Percentiles rank a stretch among this genome's conserved stretches.
Evolutionary conservation across 345 rosid genomes (phyloP).

Genomic region (Hypericum perforatum): DNA sequence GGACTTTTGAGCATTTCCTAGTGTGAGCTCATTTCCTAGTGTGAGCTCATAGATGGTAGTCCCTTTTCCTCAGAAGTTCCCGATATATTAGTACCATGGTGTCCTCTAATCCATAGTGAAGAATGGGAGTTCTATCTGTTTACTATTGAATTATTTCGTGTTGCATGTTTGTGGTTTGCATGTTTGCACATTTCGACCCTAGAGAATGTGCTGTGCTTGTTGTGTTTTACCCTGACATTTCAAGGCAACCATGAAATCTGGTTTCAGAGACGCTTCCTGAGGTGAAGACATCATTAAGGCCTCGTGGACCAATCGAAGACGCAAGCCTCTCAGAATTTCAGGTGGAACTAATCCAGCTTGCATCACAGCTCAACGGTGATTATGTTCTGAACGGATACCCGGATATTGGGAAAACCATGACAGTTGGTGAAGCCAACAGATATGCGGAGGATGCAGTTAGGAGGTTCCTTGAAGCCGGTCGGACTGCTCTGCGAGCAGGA

Average conservation of each 20-base stretch:
- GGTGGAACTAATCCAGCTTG: constrained; percentile 90
- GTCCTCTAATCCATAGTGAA: too few relatives aligned
- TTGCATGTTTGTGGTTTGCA: too few relatives aligned
- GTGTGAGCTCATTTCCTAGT: too few relatives aligned
- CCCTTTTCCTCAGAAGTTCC: too few relatives aligned
- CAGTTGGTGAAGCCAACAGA: constrained; percentile 67
- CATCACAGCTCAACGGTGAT: constrained; percentile 91
- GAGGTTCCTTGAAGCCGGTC: constrained; percentile 93
- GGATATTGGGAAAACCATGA: constrained; percentile 75
- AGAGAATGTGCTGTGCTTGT: too few relatives aligned
- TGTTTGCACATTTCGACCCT: too few relatives aligned
- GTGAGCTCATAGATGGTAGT: too few relatives aligned
- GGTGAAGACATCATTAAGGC: constrained; percentile 47
- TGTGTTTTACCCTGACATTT: too few relatives aligned
- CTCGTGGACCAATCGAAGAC: constrained; percentile 74
- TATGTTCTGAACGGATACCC: constrained; percentile 74
- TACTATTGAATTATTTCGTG: too few relatives aligned
- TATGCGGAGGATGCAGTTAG: constrained; percentile 83
- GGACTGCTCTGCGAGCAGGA: constrained; percentile 80
- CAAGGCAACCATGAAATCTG: constrained; percentile 8
- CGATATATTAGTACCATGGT: too few relatives aligned
- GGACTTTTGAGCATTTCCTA: too few relatives aligned
- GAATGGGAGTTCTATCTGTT: too few relatives aligned
- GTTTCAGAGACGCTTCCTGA: constrained; percentile 67
- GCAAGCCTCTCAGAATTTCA: constrained; percentile 77